Evolutionary conservation across 176 grass and related monocot genomes (phyloP).

Genomic region (Zizania latifolia): DNA sequence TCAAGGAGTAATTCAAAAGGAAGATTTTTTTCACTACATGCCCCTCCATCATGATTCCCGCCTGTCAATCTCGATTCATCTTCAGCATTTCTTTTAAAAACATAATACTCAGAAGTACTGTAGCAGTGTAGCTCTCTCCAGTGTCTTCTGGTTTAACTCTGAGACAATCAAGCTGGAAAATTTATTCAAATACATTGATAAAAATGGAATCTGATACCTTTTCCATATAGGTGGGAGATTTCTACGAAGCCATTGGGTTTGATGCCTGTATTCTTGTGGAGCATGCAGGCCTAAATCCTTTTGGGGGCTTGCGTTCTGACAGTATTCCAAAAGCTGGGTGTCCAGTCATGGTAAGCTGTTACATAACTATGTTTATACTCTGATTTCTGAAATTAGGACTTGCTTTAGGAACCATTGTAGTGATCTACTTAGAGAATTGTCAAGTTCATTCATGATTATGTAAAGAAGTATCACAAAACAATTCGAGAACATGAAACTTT

Average conservation of each 20-base stretch:
- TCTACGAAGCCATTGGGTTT: conserved; percentile 94
- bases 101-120: no score
- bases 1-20: no score
- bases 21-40: neutral
- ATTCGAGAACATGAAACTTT: neutral
- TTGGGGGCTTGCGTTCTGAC: conserved; percentile 85
- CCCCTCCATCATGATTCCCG: neutral
- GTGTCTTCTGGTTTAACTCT: neutral
- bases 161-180: neutral
- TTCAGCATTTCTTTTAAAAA: conserved; percentile 5
- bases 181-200: neutral
- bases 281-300: conserved; percentile 95
- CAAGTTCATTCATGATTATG: neutral
- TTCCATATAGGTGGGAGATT: conserved; percentile 81
- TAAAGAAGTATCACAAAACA: neutral
- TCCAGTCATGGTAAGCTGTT: conserved; percentile 70
- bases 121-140: no score
- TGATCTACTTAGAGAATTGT: conserved; percentile 7
- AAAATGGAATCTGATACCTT: neutral
- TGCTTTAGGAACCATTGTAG: neutral
- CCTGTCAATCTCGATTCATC: neutral
- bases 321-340: conserved; percentile 96
- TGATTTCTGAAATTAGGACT: conserved; percentile 15
- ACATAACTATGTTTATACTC: conserved; percentile 17
- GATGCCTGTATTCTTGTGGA: conserved; percentile 98